Evolutionary conservation across 129 eudicot species (phyloP).

Genomic region (Apium graveolens): DNA sequence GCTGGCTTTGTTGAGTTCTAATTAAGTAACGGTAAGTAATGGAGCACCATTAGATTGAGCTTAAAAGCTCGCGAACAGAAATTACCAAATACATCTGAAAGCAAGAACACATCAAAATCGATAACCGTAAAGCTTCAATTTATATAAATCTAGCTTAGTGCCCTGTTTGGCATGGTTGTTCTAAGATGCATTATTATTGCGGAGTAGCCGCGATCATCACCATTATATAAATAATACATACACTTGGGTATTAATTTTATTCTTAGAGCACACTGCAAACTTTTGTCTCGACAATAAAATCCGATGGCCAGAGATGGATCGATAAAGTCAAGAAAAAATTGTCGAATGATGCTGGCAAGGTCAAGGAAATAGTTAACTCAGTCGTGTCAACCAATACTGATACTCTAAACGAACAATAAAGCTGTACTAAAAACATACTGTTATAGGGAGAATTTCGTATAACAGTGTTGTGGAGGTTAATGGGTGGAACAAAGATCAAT

Average conservation of each 20-base stretch:
- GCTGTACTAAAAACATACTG: neutral
- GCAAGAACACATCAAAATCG: neutral
- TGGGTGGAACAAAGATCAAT: too few species aligned
- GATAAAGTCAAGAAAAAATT: slow-evolving; percentile 67
- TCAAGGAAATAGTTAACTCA: neutral
- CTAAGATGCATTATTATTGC: neutral
- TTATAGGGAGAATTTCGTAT: too few species aligned
- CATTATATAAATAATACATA: neutral
- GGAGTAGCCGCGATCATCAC: neutral
- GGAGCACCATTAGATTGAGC: slow-evolving; percentile 83
- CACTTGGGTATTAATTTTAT: neutral
- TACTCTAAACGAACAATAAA: neutral
- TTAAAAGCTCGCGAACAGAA: slow-evolving; percentile 70
- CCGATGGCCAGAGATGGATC: slow-evolving; percentile 97
- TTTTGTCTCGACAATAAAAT: slow-evolving; percentile 90
- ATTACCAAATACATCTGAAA: slow-evolving; percentile 77
- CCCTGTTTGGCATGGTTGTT: neutral
- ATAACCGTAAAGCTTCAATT: neutral
- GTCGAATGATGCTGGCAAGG: slow-evolving; percentile 51
- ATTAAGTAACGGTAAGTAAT: slow-evolving; percentile 53
- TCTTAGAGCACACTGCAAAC: slow-evolving; percentile 28
- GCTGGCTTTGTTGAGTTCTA: slow-evolving; percentile 30
- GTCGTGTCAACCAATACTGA: neutral
- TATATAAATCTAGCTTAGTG: neutral
- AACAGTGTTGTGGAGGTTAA: too few species aligned